Percentiles rank a stretch among this genome's conserved stretches.
Conservation (phyloP, 2,329 filamentous ascomycete species). For the Trichophyton verrucosum region DNA sequence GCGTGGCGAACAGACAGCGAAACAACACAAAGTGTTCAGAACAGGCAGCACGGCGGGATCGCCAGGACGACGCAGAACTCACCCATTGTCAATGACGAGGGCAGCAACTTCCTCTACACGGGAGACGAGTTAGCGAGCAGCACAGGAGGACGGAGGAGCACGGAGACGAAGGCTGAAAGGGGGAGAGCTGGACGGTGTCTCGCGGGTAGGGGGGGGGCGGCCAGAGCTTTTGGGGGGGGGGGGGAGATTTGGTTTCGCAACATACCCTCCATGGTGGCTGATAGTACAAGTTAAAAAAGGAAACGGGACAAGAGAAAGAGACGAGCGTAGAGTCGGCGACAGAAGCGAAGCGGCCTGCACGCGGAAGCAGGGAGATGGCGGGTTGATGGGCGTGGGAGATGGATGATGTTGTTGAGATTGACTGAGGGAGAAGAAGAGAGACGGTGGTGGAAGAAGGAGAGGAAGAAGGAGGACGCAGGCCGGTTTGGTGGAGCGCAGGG, state of each 20-base stretch:
- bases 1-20: background rate
- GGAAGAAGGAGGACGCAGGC: background rate
- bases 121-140: slow-evolving; percentile 34
- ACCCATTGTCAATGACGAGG: slow-evolving; percentile 99
- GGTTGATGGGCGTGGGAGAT: slow-evolving; percentile 3
- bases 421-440: background rate
- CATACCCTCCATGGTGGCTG: slow-evolving; percentile 54
- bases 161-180: too few species aligned
- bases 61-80: slow-evolving; percentile 44
- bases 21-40: background rate
- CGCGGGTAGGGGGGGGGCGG: slow-evolving; percentile 15
- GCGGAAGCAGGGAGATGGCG: slow-evolving; percentile 15
- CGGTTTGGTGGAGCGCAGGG: background rate
- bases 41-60: slow-evolving; percentile 15
- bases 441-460: background rate
- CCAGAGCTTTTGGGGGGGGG: slow-evolving; percentile 18
- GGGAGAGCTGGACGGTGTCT: background rate
- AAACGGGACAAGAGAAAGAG: slow-evolving; percentile 10
- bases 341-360: slow-evolving; percentile 18
- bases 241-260: slow-evolving; percentile 12
- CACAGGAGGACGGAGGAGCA: slow-evolving; percentile 13
- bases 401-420: background rate
- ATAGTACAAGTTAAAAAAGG: slow-evolving; percentile 14
- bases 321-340: slow-evolving; percentile 19
- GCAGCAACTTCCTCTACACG: slow-evolving; percentile 95